These are phyloP conservation scores for Thermomyces lanuginosus DNA, from an alignment of 2,329 filamentous ascomycete genomes.

Conservation along the genomic window DNA sequence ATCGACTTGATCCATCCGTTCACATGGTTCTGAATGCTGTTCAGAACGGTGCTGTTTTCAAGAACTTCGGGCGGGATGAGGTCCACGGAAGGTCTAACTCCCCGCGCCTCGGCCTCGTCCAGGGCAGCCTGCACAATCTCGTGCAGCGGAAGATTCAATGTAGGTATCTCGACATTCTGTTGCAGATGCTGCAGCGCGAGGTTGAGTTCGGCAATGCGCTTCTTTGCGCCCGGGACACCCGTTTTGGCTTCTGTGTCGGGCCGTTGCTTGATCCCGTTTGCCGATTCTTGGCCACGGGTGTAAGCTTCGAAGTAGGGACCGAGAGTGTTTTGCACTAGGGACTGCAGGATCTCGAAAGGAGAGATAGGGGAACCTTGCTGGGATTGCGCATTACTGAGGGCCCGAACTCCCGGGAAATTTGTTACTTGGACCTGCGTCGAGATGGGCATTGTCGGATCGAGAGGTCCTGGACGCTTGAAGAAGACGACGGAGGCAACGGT, in stretches of 20 bases:
- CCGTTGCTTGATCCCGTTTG: slow-evolving; percentile 50
- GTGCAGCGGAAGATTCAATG: slow-evolving; percentile 73
- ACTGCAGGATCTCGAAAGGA: slow-evolving; percentile 83
- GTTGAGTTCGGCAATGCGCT: slow-evolving; percentile 87
- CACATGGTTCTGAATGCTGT: slow-evolving; percentile 80
- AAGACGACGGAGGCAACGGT: slow-evolving; percentile 80
- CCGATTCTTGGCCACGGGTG: slow-evolving; percentile 61
- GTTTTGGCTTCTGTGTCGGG: slow-evolving; percentile 82
- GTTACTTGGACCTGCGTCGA: slow-evolving; percentile 81
- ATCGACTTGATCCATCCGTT: slow-evolving; percentile 99
- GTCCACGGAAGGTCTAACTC: slow-evolving; percentile 57
- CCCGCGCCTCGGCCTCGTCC: slow-evolving; percentile 54
- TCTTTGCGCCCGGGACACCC: slow-evolving; percentile 92
- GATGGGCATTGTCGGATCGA: slow-evolving; percentile 69
- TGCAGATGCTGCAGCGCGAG: slow-evolving; percentile 79
- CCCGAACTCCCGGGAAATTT: slow-evolving; percentile 70
- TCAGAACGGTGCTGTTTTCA: slow-evolving; percentile 80
- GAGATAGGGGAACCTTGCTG: slow-evolving; percentile 60
- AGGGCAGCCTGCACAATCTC: slow-evolving; percentile 74
- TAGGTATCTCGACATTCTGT: slow-evolving; percentile 95
- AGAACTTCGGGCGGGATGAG: slow-evolving; percentile 60
- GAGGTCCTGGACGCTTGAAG: slow-evolving; percentile 73
- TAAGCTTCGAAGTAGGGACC: slow-evolving; percentile 96
- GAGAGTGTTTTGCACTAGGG: slow-evolving; percentile 76
- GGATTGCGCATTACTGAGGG: slow-evolving; percentile 47